Conservation (phyloP, 192 early-diverging fungal species). For the Coemansia sp. region DNA sequence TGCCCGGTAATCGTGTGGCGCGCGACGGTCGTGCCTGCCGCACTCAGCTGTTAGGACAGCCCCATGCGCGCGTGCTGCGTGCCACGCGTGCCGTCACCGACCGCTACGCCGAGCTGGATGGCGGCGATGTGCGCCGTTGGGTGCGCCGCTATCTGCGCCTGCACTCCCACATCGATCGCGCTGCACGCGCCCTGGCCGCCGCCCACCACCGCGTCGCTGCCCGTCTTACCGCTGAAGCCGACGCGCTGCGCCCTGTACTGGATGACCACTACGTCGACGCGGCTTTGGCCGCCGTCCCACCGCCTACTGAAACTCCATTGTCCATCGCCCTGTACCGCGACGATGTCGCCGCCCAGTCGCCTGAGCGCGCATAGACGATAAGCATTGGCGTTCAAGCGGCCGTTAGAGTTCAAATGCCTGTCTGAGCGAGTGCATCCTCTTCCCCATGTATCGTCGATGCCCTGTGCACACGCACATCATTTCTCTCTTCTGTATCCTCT, state of each 20-base stretch:
- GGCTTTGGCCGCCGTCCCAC: neutral
- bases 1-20: slow-evolving; percentile 7
- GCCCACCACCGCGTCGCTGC: slow-evolving; percentile 20
- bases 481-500: neutral
- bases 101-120: slow-evolving; percentile 26
- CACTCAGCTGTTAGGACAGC: slow-evolving; percentile 31
- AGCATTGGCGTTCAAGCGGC: neutral
- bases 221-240: slow-evolving; percentile 14
- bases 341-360: slow-evolving; percentile 3
- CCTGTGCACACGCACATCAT: neutral
- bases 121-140: slow-evolving; percentile 28
- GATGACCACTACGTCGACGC: slow-evolving; percentile 28
- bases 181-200: slow-evolving; percentile 10
- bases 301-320: neutral
- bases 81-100: slow-evolving; percentile 21
- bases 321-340: slow-evolving; percentile 28
- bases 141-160: slow-evolving; percentile 31
- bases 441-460: neutral
- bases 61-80: slow-evolving; percentile 32
- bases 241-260: slow-evolving; percentile 19
- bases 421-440: neutral
- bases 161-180: slow-evolving; percentile 19
- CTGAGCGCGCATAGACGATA: neutral
- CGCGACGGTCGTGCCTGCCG: slow-evolving; percentile 24
- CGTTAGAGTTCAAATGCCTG: neutral